Base-by-base conservation (phyloP, 768 basidiomycete species). In the Psilocybe tampanensis region DNA sequence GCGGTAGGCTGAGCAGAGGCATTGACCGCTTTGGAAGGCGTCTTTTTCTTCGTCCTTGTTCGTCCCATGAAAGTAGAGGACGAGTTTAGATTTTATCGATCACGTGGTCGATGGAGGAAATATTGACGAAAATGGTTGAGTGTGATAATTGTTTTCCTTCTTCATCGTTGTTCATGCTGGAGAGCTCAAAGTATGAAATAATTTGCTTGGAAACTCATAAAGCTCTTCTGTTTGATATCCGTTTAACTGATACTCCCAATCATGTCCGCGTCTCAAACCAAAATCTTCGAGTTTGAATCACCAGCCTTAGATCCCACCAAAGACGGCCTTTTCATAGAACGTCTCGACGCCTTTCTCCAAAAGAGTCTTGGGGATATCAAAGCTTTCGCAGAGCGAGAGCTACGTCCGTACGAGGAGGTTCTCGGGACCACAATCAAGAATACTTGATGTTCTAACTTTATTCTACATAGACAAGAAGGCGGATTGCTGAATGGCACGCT, bases 401-500 rank as follows among this genome's bases (percentile, higher is more conserved):
- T 70, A 47, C 76, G 77, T 34, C 72, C 85, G 17, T 82, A 83
- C 60, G 85, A 88, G 63, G 81, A 88, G 79, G 86, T 86, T 65
- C 57, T 60, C 26, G 58, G 61, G 60, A 57, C 58, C 65, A 60
- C 57, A 59, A 60, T 61, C 51, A 50, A 54, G 54, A 43, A 54
- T 56, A 50, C 44, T 39, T 55, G 44, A 51, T 61, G 61, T 61
- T 67, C 66, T 74, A 61, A 71, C 60, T 58, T 45, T 58, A 47
- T 58, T 64, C 58, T 59, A 52, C 66, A 19, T 44, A 80, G 76
- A 80, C 74, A 54, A 81, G 81, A 64, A 75, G 76, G 64, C 75
- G 74, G 45, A 78, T 88, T 58, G 84, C 86, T n/a, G 81, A 87
- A 67, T 82, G 83, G 79, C 86, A 89, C 61, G 77, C 78, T 58